phyloP scores from a whole-genome alignment of 1,284 basidiomycete species.

The Ceratobasidium theobromae region DNA sequence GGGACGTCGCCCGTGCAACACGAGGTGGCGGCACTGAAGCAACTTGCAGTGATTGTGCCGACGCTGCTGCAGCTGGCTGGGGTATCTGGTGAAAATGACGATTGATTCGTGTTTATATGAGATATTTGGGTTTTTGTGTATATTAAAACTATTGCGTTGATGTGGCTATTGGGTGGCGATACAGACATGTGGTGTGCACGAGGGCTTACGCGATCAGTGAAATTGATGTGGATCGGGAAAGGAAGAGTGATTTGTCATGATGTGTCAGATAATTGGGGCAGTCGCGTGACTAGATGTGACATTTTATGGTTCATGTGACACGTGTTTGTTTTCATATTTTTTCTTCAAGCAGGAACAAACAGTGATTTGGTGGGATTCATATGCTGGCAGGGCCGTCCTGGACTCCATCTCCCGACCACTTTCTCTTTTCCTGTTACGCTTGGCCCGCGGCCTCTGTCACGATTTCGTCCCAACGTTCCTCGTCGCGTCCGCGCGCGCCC shows the following conservation, averaged over 20 bases:
- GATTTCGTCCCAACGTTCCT: constrained; percentile 31
- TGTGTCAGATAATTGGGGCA: background rate
- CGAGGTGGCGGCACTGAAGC: background rate
- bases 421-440: constrained; percentile 3
- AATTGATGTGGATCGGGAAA: background rate
- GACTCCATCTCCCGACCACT: background rate
- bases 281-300: too few relatives aligned
- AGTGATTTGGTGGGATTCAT: background rate
- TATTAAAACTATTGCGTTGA: too few relatives aligned
- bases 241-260: too few relatives aligned
- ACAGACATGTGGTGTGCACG: background rate
- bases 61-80: background rate
- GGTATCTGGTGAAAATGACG: background rate
- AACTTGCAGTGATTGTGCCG: constrained; percentile 4
- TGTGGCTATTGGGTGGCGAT: background rate
- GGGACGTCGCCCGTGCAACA: background rate
- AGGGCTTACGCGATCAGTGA: background rate
- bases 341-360: constrained; percentile 28
- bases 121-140: background rate
- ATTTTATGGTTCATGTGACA: constrained; percentile 3
- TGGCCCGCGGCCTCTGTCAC: constrained; percentile 22
- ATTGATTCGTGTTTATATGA: background rate
- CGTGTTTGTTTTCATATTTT: constrained; percentile 12
- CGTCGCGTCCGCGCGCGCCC: constrained; percentile 24
- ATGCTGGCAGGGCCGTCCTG: background rate